phyloP scores from a whole-genome alignment of 2,329 filamentous ascomycete genomes.

The Rugonectria rugulosa region DNA sequence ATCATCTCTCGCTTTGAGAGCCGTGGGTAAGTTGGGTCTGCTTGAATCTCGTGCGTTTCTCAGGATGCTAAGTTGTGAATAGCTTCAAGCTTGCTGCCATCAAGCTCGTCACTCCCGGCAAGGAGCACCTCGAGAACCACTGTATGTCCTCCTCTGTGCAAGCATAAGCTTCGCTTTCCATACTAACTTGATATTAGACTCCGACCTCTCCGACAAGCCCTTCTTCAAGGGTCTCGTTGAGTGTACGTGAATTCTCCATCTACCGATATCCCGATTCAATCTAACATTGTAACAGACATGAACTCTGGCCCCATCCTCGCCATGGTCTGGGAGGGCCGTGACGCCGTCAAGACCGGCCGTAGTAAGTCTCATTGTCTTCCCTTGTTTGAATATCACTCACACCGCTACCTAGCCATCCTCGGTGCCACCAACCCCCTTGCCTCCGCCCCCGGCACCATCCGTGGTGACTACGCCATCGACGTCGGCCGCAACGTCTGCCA shows the following conservation, averaged over 20 bases:
- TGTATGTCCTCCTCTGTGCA: slow-evolving; percentile 58
- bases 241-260: slow-evolving; percentile 66
- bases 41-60: slow-evolving; percentile 23
- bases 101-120: slow-evolving; percentile 88
- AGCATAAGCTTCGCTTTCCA: slow-evolving; percentile 29
- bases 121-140: slow-evolving; percentile 98
- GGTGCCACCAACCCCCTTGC: slow-evolving; percentile 98
- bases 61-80: slow-evolving; percentile 26
- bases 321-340: slow-evolving; percentile 99
- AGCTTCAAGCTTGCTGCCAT: slow-evolving; percentile 99
- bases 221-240: slow-evolving; percentile 96
- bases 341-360: slow-evolving; percentile 98
- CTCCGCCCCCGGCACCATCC: slow-evolving; percentile 96
- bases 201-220: slow-evolving; percentile 89
- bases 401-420: slow-evolving; percentile 71
- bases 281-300: slow-evolving; percentile 74
- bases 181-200: slow-evolving; percentile 60
- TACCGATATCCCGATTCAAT: neutral
- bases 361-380: slow-evolving; percentile 58
- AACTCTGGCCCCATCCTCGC: slow-evolving; percentile 93
- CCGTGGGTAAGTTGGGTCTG: slow-evolving; percentile 71
- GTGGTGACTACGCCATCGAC: slow-evolving; percentile 86
- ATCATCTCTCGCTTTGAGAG: slow-evolving; percentile 99
- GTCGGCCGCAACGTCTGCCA: slow-evolving; percentile 98
- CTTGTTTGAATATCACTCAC: slow-evolving; percentile 21